Percentiles rank a stretch among this genome's conserved stretches.
Evolutionary conservation across 345 rosid species (phyloP).

Genomic region (Turnera subulata): DNA sequence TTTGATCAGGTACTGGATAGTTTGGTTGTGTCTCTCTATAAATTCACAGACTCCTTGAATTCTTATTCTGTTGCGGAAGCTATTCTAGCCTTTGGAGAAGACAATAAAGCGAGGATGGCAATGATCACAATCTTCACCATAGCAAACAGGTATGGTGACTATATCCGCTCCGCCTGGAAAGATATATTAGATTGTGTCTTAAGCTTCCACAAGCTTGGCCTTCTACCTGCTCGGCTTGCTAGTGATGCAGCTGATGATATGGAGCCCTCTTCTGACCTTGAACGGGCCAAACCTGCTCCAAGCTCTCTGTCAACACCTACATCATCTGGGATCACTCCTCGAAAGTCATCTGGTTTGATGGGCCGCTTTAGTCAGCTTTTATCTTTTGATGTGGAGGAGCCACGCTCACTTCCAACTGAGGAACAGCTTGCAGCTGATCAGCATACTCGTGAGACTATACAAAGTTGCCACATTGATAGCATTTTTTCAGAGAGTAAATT

Average conservation of each 20-base stretch:
- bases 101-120: conserved; percentile 56
- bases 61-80: conserved; percentile 49
- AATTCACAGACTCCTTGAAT: conserved; percentile 50
- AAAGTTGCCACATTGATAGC: conserved; percentile 52
- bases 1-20: conserved; percentile 58
- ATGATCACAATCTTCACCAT: conserved; percentile 58
- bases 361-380: conserved; percentile 66
- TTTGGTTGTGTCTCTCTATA: conserved; percentile 63
- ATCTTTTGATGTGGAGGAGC: conserved; percentile 68
- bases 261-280: conserved; percentile 43
- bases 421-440: conserved; percentile 59
- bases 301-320: conserved; percentile 27
- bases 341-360: conserved; percentile 56
- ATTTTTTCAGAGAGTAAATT: conserved; percentile 75
- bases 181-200: conserved; percentile 57
- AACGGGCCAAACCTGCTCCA: conserved; percentile 31
- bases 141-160: conserved; percentile 64
- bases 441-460: conserved; percentile 45
- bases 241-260: conserved; percentile 55
- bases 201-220: conserved; percentile 57
- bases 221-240: conserved; percentile 54
- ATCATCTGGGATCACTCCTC: conserved; percentile 28
- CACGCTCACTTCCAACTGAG: conserved; percentile 44
- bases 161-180: conserved; percentile 57
- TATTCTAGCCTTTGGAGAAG: conserved; percentile 57